Conservation (phyloP, 768 basidiomycete species). For the Coprinopsis sp. region DNA sequence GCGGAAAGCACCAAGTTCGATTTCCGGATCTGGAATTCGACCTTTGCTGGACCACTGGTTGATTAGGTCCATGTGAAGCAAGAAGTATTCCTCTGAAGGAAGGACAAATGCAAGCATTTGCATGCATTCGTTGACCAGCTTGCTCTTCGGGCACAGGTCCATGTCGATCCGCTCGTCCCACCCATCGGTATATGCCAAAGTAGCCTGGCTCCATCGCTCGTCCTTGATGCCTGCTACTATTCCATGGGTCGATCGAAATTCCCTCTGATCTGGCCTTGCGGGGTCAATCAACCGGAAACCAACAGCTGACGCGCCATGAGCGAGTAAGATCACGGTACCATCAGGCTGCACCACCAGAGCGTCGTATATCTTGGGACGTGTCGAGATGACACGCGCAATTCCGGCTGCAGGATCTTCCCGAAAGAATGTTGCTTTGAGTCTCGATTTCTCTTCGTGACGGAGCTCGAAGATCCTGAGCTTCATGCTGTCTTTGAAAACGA, state of each 20-base stretch:
- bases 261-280: neutral
- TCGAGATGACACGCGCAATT: slow-evolving; percentile 54
- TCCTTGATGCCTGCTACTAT: slow-evolving; percentile 43
- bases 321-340: slow-evolving; percentile 35
- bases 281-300: slow-evolving; percentile 11
- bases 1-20: slow-evolving; percentile 55
- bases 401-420: slow-evolving; percentile 38
- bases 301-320: neutral
- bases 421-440: neutral
- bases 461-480: neutral
- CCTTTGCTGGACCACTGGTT: slow-evolving; percentile 47
- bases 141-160: slow-evolving; percentile 51
- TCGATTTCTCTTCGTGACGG: neutral
- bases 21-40: slow-evolving; percentile 38
- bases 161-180: slow-evolving; percentile 42
- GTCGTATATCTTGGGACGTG: slow-evolving; percentile 62
- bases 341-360: slow-evolving; percentile 60
- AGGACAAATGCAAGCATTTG: slow-evolving; percentile 59
- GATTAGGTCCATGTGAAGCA: slow-evolving; percentile 52
- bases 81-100: slow-evolving; percentile 50
- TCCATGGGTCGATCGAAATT: slow-evolving; percentile 7
- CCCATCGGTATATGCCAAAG: slow-evolving; percentile 51
- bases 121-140: slow-evolving; percentile 55
- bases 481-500: neutral
- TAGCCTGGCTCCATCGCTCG: slow-evolving; percentile 46